These are phyloP conservation scores for Triglochin maritima DNA, from an alignment of 106 monocot genomes.

Conservation along the genomic window DNA sequence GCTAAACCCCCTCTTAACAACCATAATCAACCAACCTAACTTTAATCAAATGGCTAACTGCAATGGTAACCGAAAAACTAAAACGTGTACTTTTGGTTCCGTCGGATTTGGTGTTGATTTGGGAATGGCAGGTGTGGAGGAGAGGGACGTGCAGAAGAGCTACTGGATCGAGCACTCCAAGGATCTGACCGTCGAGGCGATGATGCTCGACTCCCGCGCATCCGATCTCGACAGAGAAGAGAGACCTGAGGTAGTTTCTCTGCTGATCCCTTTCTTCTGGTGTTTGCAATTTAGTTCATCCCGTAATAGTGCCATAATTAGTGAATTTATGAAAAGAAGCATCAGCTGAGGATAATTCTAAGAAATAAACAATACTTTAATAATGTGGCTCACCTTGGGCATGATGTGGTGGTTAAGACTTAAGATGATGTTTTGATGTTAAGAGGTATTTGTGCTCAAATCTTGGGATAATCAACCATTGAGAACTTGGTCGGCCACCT, in stretches of 20 bases:
- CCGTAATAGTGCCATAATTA: neutral
- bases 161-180: constrained; percentile 98
- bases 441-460: too few species aligned
- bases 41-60: neutral
- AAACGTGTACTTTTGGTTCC: neutral
- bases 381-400: too few species aligned
- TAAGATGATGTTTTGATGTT: too few species aligned
- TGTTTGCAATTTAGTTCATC: neutral
- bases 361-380: too few species aligned
- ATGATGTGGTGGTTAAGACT: too few species aligned
- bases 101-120: neutral
- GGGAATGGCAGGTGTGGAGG: constrained; percentile 5
- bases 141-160: constrained; percentile 75
- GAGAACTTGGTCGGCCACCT: too few species aligned
- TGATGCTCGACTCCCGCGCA: constrained; percentile 99
- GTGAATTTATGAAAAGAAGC: too few species aligned
- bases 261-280: neutral
- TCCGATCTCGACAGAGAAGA: constrained; percentile 96
- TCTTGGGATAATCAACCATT: too few species aligned
- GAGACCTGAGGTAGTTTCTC: constrained; percentile 70
- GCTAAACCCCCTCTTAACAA: constrained; percentile 16
- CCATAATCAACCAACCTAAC: neutral
- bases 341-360: too few species aligned
- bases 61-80: neutral
- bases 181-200: constrained; percentile 91